Conservation (phyloP, 768 basidiomycete species). For the Pleurotus pulmonarius region DNA sequence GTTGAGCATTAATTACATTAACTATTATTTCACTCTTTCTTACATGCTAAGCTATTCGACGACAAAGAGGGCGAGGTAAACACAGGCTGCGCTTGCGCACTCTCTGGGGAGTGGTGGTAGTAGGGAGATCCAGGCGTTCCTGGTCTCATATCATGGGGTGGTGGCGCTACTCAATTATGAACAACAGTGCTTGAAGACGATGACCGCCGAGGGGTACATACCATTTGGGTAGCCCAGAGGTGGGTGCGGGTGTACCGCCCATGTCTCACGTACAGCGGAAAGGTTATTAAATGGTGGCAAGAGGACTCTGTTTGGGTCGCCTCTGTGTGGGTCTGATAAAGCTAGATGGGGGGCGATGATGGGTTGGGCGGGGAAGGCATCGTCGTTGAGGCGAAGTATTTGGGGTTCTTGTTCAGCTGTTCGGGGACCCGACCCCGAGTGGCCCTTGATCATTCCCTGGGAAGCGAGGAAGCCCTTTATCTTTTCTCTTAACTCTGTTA, state of each 20-base stretch:
- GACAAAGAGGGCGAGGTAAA: neutral
- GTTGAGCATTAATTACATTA: constrained; percentile 8
- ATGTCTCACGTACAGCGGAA: constrained; percentile 18
- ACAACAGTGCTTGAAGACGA: neutral
- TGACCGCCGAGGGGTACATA: constrained; percentile 6
- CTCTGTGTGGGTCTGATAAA: neutral
- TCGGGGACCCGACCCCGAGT: constrained; percentile 67
- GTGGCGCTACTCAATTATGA: neutral
- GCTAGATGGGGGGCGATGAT: constrained; percentile 26
- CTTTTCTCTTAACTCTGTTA: constrained; percentile 66
- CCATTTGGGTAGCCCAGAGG: constrained; percentile 5
- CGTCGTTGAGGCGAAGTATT: constrained; percentile 48
- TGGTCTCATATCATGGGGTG: constrained; percentile 8
- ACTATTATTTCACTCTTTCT: constrained; percentile 31
- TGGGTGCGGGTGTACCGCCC: neutral
- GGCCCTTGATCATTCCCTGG: constrained; percentile 89
- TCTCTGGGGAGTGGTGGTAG: neutral
- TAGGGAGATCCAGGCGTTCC: constrained; percentile 3
- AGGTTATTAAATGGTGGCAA: constrained; percentile 12
- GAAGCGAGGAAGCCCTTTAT: constrained; percentile 77
- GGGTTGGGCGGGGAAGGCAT: constrained; percentile 36
- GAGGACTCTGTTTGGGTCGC: constrained; percentile 11
- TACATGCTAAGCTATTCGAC: constrained; percentile 64
- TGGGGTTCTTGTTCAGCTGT: constrained; percentile 52
- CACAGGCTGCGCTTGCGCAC: neutral